Base-by-base conservation (phyloP, 2,329 filamentous ascomycete species). In the Endoconidiophora polonica region DNA sequence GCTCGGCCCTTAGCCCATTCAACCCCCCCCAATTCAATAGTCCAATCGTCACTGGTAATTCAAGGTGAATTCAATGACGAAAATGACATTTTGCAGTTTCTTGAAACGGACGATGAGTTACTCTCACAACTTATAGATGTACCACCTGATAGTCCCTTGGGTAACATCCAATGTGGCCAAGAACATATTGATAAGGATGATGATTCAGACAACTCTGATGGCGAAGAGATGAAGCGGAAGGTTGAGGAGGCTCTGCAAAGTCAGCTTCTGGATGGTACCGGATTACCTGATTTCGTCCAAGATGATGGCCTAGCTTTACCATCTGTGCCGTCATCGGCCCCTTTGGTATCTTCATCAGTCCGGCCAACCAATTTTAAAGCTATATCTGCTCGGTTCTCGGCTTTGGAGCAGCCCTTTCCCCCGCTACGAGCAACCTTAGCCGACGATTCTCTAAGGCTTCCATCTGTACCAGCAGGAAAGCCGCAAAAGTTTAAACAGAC, bases 301-400 rank as follows among this genome's bases (percentile, higher is more conserved):
- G 52, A 52, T 14, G 44, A 52, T 18, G 54, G 54, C 16, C 50
- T 59, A 42, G 52, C 58, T 16, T 62, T 71, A 10, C 68, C 68
- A 1, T 54, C 62, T 6, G 68, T 68, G 0, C 68, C 68, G 3
- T 63, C 61, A 1, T 55, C 59, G 16, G 60, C 66, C 5, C 59
- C 61, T 37, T 62, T 62, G 48, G 40, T 61, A 49, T 44, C 57
- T 60, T 42, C 63, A 66, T 52, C 55, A 60, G 23, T 12, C 4
- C 12, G n/a, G 18, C 16, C 10, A 4, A 23, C 24, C 12, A 23
- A 40, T 48, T 66, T 66, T 26, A 64, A 68, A 46, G 67, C 68
- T 52, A 70, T 78, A 45, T 65, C 69, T 1, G 65, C 68, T 5
- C 73, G 73, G 46, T 67, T 77, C 57, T 72, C 72, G 2, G 71